Conservation (phyloP, 2,329 filamentous ascomycete species). For the Eutypella sp. region DNA sequence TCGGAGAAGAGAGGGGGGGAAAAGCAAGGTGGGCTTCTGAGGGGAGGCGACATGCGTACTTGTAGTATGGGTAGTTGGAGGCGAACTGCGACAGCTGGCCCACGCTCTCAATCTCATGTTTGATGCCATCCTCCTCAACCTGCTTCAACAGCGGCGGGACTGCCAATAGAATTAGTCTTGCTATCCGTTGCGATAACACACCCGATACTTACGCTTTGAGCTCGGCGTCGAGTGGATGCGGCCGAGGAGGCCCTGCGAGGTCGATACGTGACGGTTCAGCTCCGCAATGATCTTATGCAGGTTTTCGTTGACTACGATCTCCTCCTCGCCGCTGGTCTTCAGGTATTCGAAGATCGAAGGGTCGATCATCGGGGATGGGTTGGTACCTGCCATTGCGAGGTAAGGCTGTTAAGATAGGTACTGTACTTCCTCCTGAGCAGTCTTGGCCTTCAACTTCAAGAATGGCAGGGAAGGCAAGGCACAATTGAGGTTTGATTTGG, state of each 20-base stretch:
- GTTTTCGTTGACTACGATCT: constrained; percentile 74
- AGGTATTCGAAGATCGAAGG: constrained; percentile 82
- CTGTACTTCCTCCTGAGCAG: too few relatives aligned
- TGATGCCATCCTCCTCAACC: constrained; percentile 64
- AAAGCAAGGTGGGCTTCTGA: too few relatives aligned
- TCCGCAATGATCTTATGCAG: constrained; percentile 75
- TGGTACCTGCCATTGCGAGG: constrained; percentile 23
- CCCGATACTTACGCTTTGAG: constrained; percentile 39
- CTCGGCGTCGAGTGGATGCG: constrained; percentile 84
- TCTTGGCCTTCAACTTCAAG: too few relatives aligned
- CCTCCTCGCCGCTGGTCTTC: constrained; percentile 85
- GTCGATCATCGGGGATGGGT: constrained; percentile 57
- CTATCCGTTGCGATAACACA: background rate
- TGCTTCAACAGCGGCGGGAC: constrained; percentile 65
- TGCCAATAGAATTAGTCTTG: constrained; percentile 26
- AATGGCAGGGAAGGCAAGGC: too few relatives aligned
- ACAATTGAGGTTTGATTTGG: too few relatives aligned
- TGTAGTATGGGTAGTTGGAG: constrained; percentile 92
- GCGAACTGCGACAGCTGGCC: constrained; percentile 66
- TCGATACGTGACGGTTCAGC: constrained; percentile 78
- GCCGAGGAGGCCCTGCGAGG: constrained; percentile 77
- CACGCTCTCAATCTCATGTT: constrained; percentile 67
- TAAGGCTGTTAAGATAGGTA: too few relatives aligned
- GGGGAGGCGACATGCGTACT: constrained; percentile 46
- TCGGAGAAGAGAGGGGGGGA: too few relatives aligned